Conservation (phyloP, 331 rosid genomes). For the Dryas integrifolia region DNA sequence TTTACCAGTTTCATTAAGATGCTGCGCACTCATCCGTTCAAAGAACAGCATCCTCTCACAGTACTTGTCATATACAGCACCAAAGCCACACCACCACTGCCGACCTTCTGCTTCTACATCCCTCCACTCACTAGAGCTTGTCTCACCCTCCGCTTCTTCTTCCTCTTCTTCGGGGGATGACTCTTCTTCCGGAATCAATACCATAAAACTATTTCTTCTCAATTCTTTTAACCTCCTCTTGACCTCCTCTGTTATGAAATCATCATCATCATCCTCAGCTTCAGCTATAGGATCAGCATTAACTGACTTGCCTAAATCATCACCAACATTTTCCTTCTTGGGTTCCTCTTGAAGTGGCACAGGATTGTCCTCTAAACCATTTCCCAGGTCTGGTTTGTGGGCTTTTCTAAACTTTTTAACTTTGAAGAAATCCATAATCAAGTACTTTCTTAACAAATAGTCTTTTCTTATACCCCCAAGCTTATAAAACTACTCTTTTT, state of each 20-base stretch:
- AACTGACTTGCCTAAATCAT: slow-evolving; percentile 44
- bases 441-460: slow-evolving; percentile 12
- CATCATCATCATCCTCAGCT: slow-evolving; percentile 68
- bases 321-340: slow-evolving; percentile 28
- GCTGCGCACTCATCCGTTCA: slow-evolving; percentile 64
- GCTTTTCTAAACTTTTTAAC: slow-evolving; percentile 65
- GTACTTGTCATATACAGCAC: slow-evolving; percentile 76
- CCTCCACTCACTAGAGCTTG: slow-evolving; percentile 73
- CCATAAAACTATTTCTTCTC: slow-evolving; percentile 94
- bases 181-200: slow-evolving; percentile 93
- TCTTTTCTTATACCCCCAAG: slow-evolving; percentile 7
- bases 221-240: slow-evolving; percentile 89
- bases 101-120: slow-evolving; percentile 95
- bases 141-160: slow-evolving; percentile 60
- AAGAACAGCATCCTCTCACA: slow-evolving; percentile 82
- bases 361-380: slow-evolving; percentile 40
- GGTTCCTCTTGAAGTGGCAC: slow-evolving; percentile 50
- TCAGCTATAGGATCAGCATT: slow-evolving; percentile 51
- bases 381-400: slow-evolving; percentile 44
- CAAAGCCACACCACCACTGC: slow-evolving; percentile 97
- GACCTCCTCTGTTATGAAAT: slow-evolving; percentile 77
- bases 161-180: slow-evolving; percentile 67
- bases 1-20: slow-evolving; percentile 54
- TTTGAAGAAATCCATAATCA: slow-evolving; percentile 67
- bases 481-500: slow-evolving; percentile 11